Conservation (phyloP, 1,139 yeast genomes). For the Taphrina flavorubra region DNA sequence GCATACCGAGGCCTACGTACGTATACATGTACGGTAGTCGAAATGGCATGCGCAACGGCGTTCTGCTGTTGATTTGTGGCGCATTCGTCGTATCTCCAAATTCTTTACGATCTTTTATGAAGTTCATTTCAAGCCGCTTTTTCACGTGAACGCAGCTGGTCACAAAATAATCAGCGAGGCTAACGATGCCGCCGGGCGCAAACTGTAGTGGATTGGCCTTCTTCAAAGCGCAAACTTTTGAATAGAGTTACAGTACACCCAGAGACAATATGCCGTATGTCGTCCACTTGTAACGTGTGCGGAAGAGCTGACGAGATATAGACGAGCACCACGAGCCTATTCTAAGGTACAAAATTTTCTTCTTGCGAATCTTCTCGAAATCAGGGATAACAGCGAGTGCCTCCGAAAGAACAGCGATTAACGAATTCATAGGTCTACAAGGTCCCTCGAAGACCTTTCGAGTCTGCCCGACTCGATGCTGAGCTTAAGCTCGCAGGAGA, state of each 20-base stretch:
- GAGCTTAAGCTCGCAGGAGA: constrained; percentile 99
- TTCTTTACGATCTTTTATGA: no score
- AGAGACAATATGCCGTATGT: constrained; percentile 21
- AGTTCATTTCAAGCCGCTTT: background rate
- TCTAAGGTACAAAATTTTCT: constrained; percentile 27
- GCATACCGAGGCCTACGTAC: no score
- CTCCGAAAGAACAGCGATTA: background rate
- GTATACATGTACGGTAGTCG: no score
- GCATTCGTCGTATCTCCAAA: no score
- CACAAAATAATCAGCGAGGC: constrained; percentile 21
- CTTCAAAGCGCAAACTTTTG: constrained; percentile 21
- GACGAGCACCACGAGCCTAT: constrained; percentile 40
- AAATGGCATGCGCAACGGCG: no score
- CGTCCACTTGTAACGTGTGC: background rate
- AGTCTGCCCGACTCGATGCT: constrained; percentile 61
- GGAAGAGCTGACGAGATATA: background rate
- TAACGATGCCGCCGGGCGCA: constrained; percentile 1
- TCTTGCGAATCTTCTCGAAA: background rate
- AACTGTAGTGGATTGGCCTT: constrained; percentile 2
- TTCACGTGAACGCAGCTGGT: constrained; percentile 24
- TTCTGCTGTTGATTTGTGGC: no score
- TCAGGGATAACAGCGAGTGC: background rate
- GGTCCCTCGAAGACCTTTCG: constrained; percentile 44
- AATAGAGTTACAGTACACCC: background rate
- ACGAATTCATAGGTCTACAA: constrained; percentile 39